These are phyloP conservation scores for Mariannaea elegans DNA, from an alignment of 2,329 filamentous ascomycete species.

Conservation along the genomic window DNA sequence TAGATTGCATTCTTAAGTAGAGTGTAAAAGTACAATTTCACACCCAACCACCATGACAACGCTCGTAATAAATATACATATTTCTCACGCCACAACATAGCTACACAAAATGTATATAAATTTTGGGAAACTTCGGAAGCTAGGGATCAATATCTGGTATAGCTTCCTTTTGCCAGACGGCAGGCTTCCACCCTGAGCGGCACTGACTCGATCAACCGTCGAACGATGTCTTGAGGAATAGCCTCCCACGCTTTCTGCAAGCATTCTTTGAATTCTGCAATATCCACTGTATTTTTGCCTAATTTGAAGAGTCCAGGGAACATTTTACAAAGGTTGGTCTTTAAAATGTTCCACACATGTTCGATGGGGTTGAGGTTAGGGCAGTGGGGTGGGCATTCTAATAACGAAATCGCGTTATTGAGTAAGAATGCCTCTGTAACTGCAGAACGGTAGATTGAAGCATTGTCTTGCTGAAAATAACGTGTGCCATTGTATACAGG, in stretches of 20 bases:
- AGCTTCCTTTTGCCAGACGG: neutral
- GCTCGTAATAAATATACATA: too few relatives aligned
- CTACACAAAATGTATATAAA: neutral
- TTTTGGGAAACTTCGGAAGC: neutral
- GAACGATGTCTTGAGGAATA: neutral
- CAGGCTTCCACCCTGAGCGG: neutral
- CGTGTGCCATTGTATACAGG: neutral
- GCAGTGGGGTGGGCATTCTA: neutral
- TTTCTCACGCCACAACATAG: too few relatives aligned
- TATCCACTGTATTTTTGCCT: neutral
- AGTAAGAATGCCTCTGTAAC: neutral
- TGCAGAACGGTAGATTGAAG: neutral
- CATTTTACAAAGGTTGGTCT: neutral
- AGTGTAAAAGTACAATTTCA: too few relatives aligned
- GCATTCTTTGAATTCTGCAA: conserved; percentile 1
- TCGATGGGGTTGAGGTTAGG: conserved; percentile 1
- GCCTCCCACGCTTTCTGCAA: conserved; percentile 1
- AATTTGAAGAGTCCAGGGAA: neutral
- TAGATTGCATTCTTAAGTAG: too few relatives aligned
- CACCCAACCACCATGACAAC: too few relatives aligned
- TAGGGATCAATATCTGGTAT: neutral
- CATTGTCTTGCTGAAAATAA: neutral
- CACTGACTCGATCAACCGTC: neutral
- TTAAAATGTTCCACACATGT: neutral
- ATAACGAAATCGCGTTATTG: neutral